Base-by-base conservation (phyloP, 2,329 filamentous ascomycete genomes). In the Allantophomopsis lycopodina region DNA sequence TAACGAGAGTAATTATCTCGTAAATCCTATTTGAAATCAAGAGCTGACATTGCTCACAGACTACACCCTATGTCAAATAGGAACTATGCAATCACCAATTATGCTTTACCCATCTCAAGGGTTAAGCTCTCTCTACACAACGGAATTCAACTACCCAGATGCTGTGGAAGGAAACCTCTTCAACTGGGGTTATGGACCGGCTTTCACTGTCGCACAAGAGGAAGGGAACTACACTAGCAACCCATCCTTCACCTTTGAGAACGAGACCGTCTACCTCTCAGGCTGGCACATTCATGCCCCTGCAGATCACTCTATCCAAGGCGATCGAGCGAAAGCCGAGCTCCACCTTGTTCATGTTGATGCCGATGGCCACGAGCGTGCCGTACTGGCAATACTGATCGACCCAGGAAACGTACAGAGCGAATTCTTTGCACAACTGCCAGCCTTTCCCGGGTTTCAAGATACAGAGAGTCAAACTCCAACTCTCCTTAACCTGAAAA, bases 251-350 rank as follows among this genome's bases (percentile, higher is more conserved):
- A 58, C 53, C 2, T 68, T 61, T 49, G 63, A 68, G 39, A 61
- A 66, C 49, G 53, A 60, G 43, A 68, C 62, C 1, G 56, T 64
- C 16, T 70, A 66, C 48, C 55, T 71, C 7, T 58, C 54, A 32
- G 64, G 65, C 36, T 71, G 65, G 65, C 68, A 71, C 53, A 63
- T 69, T 37, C 68, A 71, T 47, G 49, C 64, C 0, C 67, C 68
- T 0, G 64, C 65, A 5, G 67, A 71, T 41, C 68, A 71, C 49
- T 55, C 58, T 2, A 57, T 71, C 4, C 54, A 60, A 36, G 61
- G 61, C 28, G 53, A 59, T 31, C 58, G 60, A 30, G 55, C 58
- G 30, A 64, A 61, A 43, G 63, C 64, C 30, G 67, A 71, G 46
- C 50, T 70, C 15, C 67, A 70, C 48, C 56, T 66, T 31, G 67